Evolutionary conservation across 2,329 filamentous ascomycete species (phyloP).

Genomic region (Aureobasidium sp.): DNA sequence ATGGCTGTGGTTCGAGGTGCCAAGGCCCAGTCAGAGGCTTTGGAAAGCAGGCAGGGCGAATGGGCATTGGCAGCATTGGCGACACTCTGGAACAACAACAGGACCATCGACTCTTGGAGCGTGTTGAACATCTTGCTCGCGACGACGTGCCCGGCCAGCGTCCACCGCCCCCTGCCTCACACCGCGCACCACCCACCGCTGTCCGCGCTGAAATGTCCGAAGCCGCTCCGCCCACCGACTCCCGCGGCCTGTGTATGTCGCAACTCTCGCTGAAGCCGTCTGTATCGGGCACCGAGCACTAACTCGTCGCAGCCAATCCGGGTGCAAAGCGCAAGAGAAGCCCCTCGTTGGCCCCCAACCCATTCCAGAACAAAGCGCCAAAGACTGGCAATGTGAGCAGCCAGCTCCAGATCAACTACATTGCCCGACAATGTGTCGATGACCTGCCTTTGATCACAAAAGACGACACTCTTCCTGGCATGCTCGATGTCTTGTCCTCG

Average conservation of each 20-base stretch:
- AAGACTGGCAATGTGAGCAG: constrained; percentile 44
- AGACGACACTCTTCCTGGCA: constrained; percentile 65
- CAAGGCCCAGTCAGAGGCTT: constrained; percentile 7
- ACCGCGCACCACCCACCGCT: constrained; percentile 10
- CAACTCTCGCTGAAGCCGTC: background rate
- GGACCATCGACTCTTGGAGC: too few species aligned
- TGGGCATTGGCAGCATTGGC: constrained; percentile 8
- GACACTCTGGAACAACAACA: too few species aligned
- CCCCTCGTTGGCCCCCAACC: background rate
- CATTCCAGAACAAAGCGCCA: constrained; percentile 38
- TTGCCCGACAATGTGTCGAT: constrained; percentile 55
- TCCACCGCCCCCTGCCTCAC: constrained; percentile 6
- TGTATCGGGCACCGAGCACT: background rate
- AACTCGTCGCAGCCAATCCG: background rate
- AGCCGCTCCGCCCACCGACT: constrained; percentile 12
- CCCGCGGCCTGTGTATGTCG: background rate
- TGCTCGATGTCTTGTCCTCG: constrained; percentile 65
- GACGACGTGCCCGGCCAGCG: background rate
- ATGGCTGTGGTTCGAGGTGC: background rate
- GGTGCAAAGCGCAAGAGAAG: constrained; percentile 10
- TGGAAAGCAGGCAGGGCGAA: background rate
- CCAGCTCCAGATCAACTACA: constrained; percentile 62
- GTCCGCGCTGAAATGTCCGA: constrained; percentile 14
- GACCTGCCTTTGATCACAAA: constrained; percentile 56
- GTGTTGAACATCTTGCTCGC: too few species aligned